Percentiles rank a stretch among this genome's conserved stretches.
Conservation (phyloP, 1,284 basidiomycete genomes). For the Ustilago nuda region DNA sequence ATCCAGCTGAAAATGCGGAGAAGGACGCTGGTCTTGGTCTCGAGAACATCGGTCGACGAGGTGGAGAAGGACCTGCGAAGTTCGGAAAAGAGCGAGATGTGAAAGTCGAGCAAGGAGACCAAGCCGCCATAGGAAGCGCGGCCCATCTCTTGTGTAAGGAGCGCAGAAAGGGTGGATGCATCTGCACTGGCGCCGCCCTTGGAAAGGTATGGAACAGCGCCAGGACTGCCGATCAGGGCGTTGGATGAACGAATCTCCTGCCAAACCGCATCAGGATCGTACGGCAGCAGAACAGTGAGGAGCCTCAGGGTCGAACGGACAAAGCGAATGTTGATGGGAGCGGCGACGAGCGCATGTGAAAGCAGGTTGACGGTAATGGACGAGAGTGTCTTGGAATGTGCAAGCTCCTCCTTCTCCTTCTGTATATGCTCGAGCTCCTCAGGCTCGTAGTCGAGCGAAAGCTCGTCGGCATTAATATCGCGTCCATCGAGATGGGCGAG, state of each 20-base stretch:
- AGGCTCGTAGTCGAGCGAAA: slow-evolving; percentile 46
- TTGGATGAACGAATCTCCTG: slow-evolving; percentile 82
- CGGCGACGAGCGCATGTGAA: slow-evolving; percentile 79
- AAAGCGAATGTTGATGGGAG: slow-evolving; percentile 74
- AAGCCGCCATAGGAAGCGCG: slow-evolving; percentile 84
- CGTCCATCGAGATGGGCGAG: slow-evolving; percentile 75
- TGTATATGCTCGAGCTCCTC: slow-evolving; percentile 50
- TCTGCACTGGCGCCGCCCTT: slow-evolving; percentile 18
- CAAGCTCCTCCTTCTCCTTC: slow-evolving; percentile 50
- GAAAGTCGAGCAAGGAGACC: slow-evolving; percentile 79
- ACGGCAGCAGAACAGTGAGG: slow-evolving; percentile 80
- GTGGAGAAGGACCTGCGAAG: slow-evolving; percentile 75
- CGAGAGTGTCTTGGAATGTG: slow-evolving; percentile 72
- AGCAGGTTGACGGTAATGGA: slow-evolving; percentile 84
- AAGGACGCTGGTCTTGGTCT: slow-evolving; percentile 84
- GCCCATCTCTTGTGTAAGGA: slow-evolving; percentile 78
- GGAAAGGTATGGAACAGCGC: slow-evolving; percentile 37
- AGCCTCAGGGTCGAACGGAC: slow-evolving; percentile 84
- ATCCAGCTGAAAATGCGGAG: slow-evolving; percentile 80
- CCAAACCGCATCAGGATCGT: slow-evolving; percentile 83
- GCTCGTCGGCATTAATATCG: slow-evolving; percentile 42
- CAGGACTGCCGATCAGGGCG: slow-evolving; percentile 76
- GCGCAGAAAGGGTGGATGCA: slow-evolving; percentile 70
- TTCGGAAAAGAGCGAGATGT: slow-evolving; percentile 80
- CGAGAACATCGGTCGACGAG: slow-evolving; percentile 73